These are phyloP conservation scores for Pascua guehoae DNA, from an alignment of 1,284 basidiomycete genomes.

Conservation along the genomic window DNA sequence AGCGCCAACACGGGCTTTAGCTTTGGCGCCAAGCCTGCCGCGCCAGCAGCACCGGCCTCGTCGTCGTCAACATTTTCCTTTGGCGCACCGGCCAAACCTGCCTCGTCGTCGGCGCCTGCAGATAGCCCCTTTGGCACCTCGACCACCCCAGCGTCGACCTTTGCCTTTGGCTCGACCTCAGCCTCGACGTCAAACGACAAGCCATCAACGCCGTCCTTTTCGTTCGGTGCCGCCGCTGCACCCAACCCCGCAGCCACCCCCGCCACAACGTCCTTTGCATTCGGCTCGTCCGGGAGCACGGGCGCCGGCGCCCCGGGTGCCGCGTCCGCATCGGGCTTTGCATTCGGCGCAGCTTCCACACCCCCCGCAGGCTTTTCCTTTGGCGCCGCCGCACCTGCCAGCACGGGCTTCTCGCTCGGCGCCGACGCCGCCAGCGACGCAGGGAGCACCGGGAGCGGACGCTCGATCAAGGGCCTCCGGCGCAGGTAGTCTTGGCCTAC, in stretches of 20 bases:
- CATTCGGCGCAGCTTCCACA: conserved; percentile 1
- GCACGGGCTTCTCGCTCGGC: neutral
- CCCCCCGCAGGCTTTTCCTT: conserved; percentile 3
- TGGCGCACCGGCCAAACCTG: neutral
- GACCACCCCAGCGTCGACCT: neutral
- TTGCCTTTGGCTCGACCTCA: neutral
- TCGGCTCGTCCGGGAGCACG: neutral
- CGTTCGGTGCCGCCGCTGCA: neutral
- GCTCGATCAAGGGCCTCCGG: neutral
- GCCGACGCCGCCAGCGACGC: neutral
- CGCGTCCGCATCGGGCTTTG: neutral
- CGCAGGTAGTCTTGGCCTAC: neutral
- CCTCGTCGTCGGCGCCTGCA: neutral
- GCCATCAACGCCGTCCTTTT: neutral
- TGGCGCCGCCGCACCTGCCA: neutral
- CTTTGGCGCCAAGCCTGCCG: conserved; percentile 5
- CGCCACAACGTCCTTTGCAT: neutral
- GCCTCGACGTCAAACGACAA: neutral
- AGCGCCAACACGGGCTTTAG: neutral
- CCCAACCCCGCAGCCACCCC: neutral
- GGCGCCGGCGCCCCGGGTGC: neutral
- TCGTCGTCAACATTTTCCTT: neutral
- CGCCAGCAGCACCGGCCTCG: neutral
- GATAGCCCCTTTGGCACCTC: neutral
- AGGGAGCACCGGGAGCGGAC: neutral